Conservation (phyloP, 495 filamentous ascomycete species). For the Gamarada debralockiae region DNA sequence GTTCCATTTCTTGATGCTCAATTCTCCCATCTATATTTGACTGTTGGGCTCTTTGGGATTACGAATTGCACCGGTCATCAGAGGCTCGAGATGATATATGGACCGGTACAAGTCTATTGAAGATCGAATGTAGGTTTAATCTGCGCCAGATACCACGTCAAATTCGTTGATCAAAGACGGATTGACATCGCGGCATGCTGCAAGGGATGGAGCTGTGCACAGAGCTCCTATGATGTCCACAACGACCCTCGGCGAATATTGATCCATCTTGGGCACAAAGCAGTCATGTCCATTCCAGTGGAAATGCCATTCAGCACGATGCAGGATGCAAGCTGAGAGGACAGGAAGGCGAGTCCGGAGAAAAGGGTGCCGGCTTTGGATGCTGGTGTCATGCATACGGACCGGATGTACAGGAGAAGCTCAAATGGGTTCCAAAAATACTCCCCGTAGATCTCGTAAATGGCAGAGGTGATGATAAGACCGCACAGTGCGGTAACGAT, state of each 20-base stretch:
- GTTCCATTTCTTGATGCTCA: no score
- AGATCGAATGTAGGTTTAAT: no score
- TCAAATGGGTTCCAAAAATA: constrained; percentile 37
- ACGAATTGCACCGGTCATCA: no score
- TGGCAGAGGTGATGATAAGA: constrained; percentile 33
- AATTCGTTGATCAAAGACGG: no score
- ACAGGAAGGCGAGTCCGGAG: constrained; percentile 27
- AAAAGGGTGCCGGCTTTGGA: constrained; percentile 34
- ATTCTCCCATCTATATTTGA: no score
- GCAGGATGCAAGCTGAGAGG: constrained; percentile 31
- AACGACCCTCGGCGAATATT: constrained; percentile 46
- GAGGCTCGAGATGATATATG: no score
- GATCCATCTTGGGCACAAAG: constrained; percentile 43
- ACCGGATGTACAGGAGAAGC: constrained; percentile 23
- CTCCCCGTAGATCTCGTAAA: constrained; percentile 35
- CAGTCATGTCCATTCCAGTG: constrained; percentile 43
- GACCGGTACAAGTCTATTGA: no score
- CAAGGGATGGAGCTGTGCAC: constrained; percentile 41
- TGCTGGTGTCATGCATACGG: constrained; percentile 21
- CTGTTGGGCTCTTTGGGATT: no score
- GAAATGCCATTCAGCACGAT: constrained; percentile 35
- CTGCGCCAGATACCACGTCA: no score
- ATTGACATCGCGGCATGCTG: no score
- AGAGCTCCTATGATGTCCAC: no score
- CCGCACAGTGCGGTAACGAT: constrained; percentile 27